Evolutionary conservation across 495 filamentous ascomycete species (phyloP), one percentile per base, ranked within the genome.

Genomic region (Daldinia concentrica): DNA sequence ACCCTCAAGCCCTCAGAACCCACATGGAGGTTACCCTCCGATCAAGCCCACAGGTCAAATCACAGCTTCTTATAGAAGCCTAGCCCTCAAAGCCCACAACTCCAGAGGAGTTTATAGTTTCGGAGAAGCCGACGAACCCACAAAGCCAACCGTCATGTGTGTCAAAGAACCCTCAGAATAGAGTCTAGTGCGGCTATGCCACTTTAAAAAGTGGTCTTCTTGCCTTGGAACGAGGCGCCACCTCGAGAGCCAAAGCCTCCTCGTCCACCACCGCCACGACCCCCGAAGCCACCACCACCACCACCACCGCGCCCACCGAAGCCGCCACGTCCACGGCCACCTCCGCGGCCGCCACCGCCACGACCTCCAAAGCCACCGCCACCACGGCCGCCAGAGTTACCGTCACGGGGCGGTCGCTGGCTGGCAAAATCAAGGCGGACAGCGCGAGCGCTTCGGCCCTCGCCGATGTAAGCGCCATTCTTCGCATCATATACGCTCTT

Each of bases 391-490:
- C 80, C 66, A 22, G 73, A 63, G 50, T 81, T 80, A 56, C 84
- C 85, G 50, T 86, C 86, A 79, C 88, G 87, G 69, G 82, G 79
- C 65, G 90, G 86, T 76, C 92, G 90, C 58, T 93, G 91, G 64
- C 89, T 88, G 76, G 93, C 92, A 82, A 88, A 99, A 87, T 98
- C 95, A 58, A 98, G 90, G 74, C 95, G 91, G 73, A 97, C 85
- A 24, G 91, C 73, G 69, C 95, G 93, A 52, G 81, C n/a, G 0
- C 17, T 30, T 24, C 73, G 73, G 15, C 76, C 78, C 56, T 92
- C 93, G 72, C 86, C 88, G 68, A 98, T 85, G 48, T 91, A 87
- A 65, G 85, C 82, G 67, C 95, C 95, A 58, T 90, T 88, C 79
- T 93, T 89, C n/a, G 82, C 82, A 72, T 90, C 87, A 66, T 92